Percentiles rank a stretch among this genome's conserved stretches.
These are phyloP conservation scores for Amylocystis lapponica DNA, from an alignment of 768 basidiomycete genomes.

Conservation along the genomic window DNA sequence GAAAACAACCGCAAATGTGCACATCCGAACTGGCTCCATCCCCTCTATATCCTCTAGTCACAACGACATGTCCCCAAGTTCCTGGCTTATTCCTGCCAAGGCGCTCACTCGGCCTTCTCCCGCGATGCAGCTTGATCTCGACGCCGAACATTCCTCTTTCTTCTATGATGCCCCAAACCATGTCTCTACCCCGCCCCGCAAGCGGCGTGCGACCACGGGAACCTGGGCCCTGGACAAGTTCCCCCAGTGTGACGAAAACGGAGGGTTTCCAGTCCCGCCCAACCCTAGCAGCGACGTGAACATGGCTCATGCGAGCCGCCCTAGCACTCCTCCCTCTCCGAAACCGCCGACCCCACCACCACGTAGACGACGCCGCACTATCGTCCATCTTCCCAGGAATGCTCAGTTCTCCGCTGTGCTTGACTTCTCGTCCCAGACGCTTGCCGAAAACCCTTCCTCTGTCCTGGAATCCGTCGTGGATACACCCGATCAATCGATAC, in stretches of 20 bases:
- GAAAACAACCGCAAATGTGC: slow-evolving; percentile 2
- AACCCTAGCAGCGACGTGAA: no score
- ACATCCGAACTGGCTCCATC: slow-evolving; percentile 21
- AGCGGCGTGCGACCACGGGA: slow-evolving; percentile 11
- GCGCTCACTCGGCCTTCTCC: slow-evolving; percentile 18
- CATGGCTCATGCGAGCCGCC: no score
- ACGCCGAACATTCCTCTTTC: slow-evolving; percentile 15
- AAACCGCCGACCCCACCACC: no score
- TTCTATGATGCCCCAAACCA: slow-evolving; percentile 14
- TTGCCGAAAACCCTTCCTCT: background rate
- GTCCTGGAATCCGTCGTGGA: no score
- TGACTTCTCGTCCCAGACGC: slow-evolving; percentile 20
- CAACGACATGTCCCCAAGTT: slow-evolving; percentile 13
- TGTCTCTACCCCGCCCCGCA: slow-evolving; percentile 20
- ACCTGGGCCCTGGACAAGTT: no score
- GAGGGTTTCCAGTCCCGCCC: no score
- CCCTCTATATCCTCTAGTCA: slow-evolving; percentile 13
- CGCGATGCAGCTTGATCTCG: background rate
- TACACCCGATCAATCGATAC: no score
- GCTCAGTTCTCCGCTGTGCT: slow-evolving; percentile 24
- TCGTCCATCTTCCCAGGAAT: slow-evolving; percentile 20
- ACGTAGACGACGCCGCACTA: slow-evolving; percentile 20
- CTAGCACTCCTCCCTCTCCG: no score
- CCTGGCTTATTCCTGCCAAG: slow-evolving; percentile 26
- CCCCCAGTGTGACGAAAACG: no score